Evolutionary conservation across 371 early-diverging fungal genomes (phyloP), one percentile per base, ranked within the genome.

Genomic region (Mortierella sp.): DNA sequence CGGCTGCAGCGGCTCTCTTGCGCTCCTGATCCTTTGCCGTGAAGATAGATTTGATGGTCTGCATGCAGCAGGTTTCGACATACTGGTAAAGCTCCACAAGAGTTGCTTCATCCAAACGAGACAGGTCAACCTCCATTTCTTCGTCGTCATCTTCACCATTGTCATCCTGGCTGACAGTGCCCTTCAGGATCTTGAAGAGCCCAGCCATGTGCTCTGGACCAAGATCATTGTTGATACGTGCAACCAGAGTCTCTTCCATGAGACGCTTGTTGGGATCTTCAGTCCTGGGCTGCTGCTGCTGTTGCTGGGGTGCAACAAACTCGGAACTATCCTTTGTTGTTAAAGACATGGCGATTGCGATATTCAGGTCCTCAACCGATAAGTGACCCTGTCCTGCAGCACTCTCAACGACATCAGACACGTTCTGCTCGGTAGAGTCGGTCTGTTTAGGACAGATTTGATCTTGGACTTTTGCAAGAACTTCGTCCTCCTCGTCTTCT

Each of bases 31-130:
- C 71, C 32, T 68, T 70, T 20, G 78, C 78, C 1, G 72, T 70
- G 20, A 75, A 45, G 37, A 72, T 75, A 22, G 76, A 62, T 6
- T 72, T 70, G 66, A 75, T 69, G 58, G 76, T 75, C 61, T 74
- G 75, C 68, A 74, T 74, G 45, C 75, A 74, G 55, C 81, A 80
- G 1, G 75, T 52, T 57, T 80, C 81, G 16, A 75, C 76, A 32
- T 80, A 80, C 64, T 80, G 81, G 54, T 80, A 80, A 8, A 80
- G 69, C 52, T 80, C 60, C 14, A 80, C 81, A 60, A 80, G 57
- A 1, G 66, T 75, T 0, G 75, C 68, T 54, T 80, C 81, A 62
- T 80, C 81, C 64, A 80, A 59, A 54, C 69, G 61, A 0, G 78
- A 68, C 16, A 78, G 54, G 35, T 78, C 78, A 22, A 80, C 72